Evolutionary conservation across 495 filamentous ascomycete species (phyloP).

Genomic region (Penicillium flavigenum): DNA sequence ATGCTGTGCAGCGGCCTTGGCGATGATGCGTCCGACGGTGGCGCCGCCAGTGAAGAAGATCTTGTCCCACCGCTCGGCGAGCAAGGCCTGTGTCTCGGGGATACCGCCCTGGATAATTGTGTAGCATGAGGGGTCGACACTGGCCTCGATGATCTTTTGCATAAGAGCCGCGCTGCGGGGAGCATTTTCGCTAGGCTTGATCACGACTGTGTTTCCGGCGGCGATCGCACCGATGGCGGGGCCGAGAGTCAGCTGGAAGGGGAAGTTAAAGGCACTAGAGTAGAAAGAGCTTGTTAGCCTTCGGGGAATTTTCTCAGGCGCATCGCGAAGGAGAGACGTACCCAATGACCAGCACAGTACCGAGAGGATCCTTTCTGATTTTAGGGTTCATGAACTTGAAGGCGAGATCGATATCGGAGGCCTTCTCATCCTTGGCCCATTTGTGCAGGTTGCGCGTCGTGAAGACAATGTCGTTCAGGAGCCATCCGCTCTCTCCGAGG

Average conservation of each 20-base stretch:
- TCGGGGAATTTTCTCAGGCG: not conserved
- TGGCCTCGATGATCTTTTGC: conserved; percentile 69
- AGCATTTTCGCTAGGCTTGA: conserved; percentile 87
- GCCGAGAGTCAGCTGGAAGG: conserved; percentile 72
- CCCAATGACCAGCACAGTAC: conserved; percentile 82
- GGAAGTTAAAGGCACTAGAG: conserved; percentile 81
- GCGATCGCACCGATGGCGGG: conserved; percentile 88
- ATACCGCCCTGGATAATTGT: conserved; percentile 76
- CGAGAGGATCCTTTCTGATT: conserved; percentile 87
- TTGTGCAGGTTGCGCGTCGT: conserved; percentile 70
- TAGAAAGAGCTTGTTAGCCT: conserved; percentile 13
- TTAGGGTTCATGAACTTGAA: conserved; percentile 68
- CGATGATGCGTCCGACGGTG: conserved; percentile 79
- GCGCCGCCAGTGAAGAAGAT: conserved; percentile 90
- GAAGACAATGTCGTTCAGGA: conserved; percentile 75
- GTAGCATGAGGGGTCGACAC: conserved; percentile 77
- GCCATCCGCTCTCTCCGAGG: conserved; percentile 69
- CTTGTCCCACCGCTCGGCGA: conserved; percentile 93
- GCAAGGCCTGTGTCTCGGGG: conserved; percentile 73
- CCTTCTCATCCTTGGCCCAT: conserved; percentile 79
- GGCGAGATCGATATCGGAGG: conserved; percentile 64
- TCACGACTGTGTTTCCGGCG: conserved; percentile 81
- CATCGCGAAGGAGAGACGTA: conserved; percentile 29
- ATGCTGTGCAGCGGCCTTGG: conserved; percentile 87
- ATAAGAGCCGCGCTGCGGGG: conserved; percentile 72